Evolutionary conservation across 1,139 yeast genomes (phyloP), one percentile per base, ranked within the genome.

Genomic region (Pneumocystis carinii): DNA sequence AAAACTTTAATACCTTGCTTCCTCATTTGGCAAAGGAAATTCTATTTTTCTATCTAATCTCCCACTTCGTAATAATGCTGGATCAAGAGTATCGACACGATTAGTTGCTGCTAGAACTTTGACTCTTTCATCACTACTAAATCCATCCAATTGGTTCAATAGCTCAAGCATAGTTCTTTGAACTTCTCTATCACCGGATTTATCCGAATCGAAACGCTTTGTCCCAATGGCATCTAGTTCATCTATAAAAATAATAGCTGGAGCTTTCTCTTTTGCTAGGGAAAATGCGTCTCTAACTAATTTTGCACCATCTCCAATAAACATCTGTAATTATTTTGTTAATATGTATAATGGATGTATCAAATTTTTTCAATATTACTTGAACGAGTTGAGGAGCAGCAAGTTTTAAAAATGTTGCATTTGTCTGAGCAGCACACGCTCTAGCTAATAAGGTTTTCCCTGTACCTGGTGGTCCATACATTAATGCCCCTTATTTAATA

Each of bases 391-490:
- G 98, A 24, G 99, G 98, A 62, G 97, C 99, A 0, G 98, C 97
- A 67, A 94, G 80, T 73, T 92, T 92, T 72, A 92, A 79, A 74
- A 92, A 92, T 0, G 98, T 92, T n/a, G 98, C 98, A 66, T 94
- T 95, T 0, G 96, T 87, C 75, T 92, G 97, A 5, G 98, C 98
- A 15, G 99, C 99, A 82, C 98, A 92, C 1, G 98, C 98, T 74
- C 98, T 83, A 5, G 99, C 99, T 69, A 92, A 80, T 67, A 92
- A 79, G 0, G 98, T 92, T 76, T 92, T 92, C 75, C 99, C 99
- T 1, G 99, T 92, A 72, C 99, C 99, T 62, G 99, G 99, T 19
- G 99, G 98, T 10, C 99, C 99, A 74, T 92, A 92, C 98, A 92
- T 92, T 66, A 92, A 79, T 0, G 97, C 98, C 70, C 98, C 69